A percentile compares a stretch with the other conserved stretches of the same genome.
Evolutionary conservation across 2,329 filamentous ascomycete genomes (phyloP).

Genomic region (Ophiosphaerella korrae): DNA sequence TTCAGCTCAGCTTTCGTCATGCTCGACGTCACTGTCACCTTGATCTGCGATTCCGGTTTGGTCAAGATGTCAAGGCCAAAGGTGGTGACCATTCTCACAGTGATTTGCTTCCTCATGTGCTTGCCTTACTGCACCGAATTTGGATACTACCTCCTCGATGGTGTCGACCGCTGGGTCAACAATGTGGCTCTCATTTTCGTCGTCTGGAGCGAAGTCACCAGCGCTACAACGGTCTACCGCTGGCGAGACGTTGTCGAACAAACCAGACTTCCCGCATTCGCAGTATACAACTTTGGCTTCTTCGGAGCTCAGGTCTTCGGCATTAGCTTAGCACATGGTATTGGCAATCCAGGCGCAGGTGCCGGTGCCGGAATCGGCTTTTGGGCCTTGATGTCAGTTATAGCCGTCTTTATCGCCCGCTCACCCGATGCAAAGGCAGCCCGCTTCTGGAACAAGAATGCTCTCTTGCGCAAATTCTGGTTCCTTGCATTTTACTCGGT

Average conservation of each 20-base stretch:
- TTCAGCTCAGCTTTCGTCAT: constrained; percentile 65
- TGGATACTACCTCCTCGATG: constrained; percentile 61
- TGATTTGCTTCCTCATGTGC: constrained; percentile 60
- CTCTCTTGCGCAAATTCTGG: constrained; percentile 54
- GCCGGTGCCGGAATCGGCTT: constrained; percentile 60
- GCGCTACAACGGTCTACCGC: constrained; percentile 59
- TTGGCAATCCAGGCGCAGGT: constrained; percentile 50
- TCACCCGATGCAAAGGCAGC: constrained; percentile 51
- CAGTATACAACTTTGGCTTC: constrained; percentile 58
- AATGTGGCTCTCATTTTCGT: constrained; percentile 61
- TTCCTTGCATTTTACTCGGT: constrained; percentile 64
- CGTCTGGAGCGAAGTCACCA: constrained; percentile 59
- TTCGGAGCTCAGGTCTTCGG: constrained; percentile 60
- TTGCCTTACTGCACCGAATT: constrained; percentile 64
- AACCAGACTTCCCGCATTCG: constrained; percentile 52
- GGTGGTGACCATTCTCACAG: constrained; percentile 57
- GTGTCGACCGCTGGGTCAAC: constrained; percentile 62
- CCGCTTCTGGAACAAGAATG: constrained; percentile 50
- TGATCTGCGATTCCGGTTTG: constrained; percentile 59
- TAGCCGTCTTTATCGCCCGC: constrained; percentile 49
- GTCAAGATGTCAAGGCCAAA: constrained; percentile 53
- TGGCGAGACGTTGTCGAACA: constrained; percentile 56
- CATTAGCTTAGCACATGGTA: constrained; percentile 56
- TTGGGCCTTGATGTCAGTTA: constrained; percentile 52
- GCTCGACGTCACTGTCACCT: constrained; percentile 61